A percentile compares a stretch with the other conserved stretches of the same genome.
Conservation (phyloP, 768 basidiomycete species). For the Russula ochroleuca region DNA sequence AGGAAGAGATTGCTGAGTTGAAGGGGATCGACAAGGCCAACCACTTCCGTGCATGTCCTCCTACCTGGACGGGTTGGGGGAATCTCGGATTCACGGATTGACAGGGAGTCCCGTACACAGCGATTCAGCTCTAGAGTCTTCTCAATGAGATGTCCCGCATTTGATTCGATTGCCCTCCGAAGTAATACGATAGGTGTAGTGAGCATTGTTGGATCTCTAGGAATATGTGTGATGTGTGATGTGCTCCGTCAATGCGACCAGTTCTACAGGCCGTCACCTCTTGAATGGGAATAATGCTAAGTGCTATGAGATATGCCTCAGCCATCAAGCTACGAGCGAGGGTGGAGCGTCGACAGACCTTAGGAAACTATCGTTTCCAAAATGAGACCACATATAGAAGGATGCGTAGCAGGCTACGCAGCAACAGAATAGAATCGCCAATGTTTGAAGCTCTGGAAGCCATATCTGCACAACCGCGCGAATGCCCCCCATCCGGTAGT, state of each 20-base stretch:
- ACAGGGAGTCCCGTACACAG: neutral
- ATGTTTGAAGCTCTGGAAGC: conserved; percentile 16
- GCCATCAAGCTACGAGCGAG: neutral
- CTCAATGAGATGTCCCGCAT: neutral
- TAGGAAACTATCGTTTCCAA: neutral
- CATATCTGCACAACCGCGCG: conserved; percentile 31
- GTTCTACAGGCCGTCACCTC: neutral
- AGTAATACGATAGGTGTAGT: neutral
- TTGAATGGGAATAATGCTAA: neutral
- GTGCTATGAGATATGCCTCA: neutral
- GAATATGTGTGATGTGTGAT: neutral
- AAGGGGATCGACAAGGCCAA: conserved; percentile 54
- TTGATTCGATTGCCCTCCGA: neutral
- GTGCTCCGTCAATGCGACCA: neutral
- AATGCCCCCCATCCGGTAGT: conserved; percentile 29
- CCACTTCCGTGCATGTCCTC: conserved; percentile 63
- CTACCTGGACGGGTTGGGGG: conserved; percentile 61
- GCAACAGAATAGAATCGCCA: neutral
- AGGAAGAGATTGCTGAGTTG: conserved; percentile 57
- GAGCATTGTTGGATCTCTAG: neutral
- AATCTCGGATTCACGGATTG: conserved; percentile 54
- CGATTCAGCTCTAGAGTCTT: neutral
- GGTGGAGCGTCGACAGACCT: neutral
- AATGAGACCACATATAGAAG: neutral
- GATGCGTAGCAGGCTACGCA: conserved; percentile 6